Percentiles rank a stretch among this genome's conserved stretches.
phyloP scores from a whole-genome alignment of 192 early-diverging fungal genomes.

The Phlyctochytrium bullatum region DNA sequence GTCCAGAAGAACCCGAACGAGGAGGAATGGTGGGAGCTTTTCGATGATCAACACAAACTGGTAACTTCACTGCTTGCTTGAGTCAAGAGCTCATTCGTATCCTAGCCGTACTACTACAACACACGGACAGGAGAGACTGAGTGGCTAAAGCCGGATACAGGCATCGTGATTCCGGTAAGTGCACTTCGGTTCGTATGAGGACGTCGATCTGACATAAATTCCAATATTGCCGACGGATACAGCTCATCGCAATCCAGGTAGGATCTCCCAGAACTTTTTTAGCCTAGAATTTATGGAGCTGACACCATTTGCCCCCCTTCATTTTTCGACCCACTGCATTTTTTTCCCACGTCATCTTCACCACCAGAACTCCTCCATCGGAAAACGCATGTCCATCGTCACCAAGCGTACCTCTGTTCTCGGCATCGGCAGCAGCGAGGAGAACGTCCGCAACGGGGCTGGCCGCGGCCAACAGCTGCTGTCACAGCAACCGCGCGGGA shows the following conservation, averaged over 20 bases:
- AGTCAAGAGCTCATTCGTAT: neutral
- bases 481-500: neutral
- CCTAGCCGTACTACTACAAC: conserved; percentile 91
- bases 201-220: too few relatives aligned
- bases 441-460: neutral
- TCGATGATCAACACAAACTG: conserved; percentile 77
- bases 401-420: conserved; percentile 34
- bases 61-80: conserved; percentile 21
- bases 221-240: too few relatives aligned
- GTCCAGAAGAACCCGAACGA: conserved; percentile 63
- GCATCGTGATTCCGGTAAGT: conserved; percentile 73
- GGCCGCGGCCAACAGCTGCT: neutral
- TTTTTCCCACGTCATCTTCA: neutral
- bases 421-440: neutral
- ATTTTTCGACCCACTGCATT: neutral
- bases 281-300: too few relatives aligned
- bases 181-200: too few relatives aligned
- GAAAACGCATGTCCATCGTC: conserved; percentile 71
- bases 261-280: too few relatives aligned
- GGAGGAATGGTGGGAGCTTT: conserved; percentile 98
- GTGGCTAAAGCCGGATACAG: conserved; percentile 76
- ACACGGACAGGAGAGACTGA: conserved; percentile 81
- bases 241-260: conserved; percentile 48
- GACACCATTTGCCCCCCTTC: too few relatives aligned
- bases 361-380: conserved; percentile 65